These are phyloP conservation scores for Simplicillium sp. DNA, from an alignment of 2,329 filamentous ascomycete species.

Conservation along the genomic window DNA sequence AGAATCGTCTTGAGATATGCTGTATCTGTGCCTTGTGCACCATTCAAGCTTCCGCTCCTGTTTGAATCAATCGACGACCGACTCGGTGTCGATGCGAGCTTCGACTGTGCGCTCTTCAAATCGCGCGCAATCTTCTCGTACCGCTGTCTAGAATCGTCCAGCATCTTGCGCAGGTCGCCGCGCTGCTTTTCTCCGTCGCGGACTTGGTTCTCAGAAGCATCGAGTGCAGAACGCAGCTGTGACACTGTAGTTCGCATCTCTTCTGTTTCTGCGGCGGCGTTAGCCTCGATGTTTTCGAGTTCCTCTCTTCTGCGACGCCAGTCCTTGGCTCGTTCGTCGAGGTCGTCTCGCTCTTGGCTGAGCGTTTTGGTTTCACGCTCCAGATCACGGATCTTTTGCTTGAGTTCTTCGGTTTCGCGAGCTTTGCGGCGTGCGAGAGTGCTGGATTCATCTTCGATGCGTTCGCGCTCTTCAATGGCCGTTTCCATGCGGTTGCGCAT, in stretches of 20 bases:
- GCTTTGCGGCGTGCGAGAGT: constrained; percentile 66
- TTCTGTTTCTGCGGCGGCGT: constrained; percentile 60
- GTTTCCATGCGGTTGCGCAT: constrained; percentile 83
- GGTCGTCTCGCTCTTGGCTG: constrained; percentile 65
- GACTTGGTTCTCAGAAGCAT: constrained; percentile 78
- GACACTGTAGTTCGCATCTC: constrained; percentile 71
- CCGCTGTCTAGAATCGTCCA: constrained; percentile 69
- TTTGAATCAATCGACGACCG: constrained; percentile 36
- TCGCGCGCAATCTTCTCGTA: constrained; percentile 74
- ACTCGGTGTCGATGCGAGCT: constrained; percentile 28
- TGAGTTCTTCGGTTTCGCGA: constrained; percentile 80
- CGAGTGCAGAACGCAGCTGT: constrained; percentile 69
- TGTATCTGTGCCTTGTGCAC: constrained; percentile 30
- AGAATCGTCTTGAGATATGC: constrained; percentile 74
- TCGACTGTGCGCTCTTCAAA: constrained; percentile 41
- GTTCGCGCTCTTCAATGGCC: constrained; percentile 87
- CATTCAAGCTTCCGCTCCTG: constrained; percentile 30
- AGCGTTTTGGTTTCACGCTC: constrained; percentile 68
- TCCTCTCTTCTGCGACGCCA: constrained; percentile 67
- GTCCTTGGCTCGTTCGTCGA: constrained; percentile 64
- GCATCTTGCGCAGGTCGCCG: constrained; percentile 59
- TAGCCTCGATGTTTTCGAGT: constrained; percentile 60
- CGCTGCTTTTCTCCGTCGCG: constrained; percentile 78
- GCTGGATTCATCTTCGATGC: constrained; percentile 82
- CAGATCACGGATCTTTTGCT: constrained; percentile 66